These are phyloP conservation scores for Dioscorea zingiberensis DNA, from an alignment of 106 monocot species.

Conservation along the genomic window DNA sequence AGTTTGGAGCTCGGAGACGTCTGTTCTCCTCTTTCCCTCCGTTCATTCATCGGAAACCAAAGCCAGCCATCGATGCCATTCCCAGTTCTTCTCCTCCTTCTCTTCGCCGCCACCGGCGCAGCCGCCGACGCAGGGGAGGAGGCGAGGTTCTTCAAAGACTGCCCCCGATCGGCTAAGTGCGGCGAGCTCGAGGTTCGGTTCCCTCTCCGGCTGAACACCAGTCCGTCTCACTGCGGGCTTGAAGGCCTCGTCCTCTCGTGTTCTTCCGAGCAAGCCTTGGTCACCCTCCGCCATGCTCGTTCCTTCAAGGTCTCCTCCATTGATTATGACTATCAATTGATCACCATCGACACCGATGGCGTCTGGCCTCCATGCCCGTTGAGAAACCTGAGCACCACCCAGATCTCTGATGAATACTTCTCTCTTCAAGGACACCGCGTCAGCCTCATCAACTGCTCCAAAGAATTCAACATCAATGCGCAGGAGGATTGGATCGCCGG, in stretches of 20 bases:
- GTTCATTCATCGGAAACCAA: no score
- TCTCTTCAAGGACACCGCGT: not conserved
- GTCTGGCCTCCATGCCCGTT: not conserved
- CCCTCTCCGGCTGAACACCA: constrained; percentile 2
- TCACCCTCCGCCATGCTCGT: not conserved
- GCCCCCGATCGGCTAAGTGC: not conserved
- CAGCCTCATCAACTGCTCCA: constrained; percentile 2
- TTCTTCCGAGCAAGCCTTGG: not conserved
- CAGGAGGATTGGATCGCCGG: not conserved
- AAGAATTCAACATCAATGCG: not conserved
- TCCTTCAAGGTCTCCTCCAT: not conserved
- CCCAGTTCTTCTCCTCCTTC: not conserved
- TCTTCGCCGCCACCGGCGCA: not conserved
- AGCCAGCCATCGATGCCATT: no score
- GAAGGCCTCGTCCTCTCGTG: not conserved
- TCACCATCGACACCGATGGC: not conserved
- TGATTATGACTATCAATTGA: not conserved
- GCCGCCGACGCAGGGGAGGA: not conserved
- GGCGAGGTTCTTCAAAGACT: not conserved
- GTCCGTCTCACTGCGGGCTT: not conserved
- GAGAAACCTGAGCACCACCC: not conserved
- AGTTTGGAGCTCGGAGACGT: no score
- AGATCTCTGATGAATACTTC: not conserved
- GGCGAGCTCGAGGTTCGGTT: constrained; percentile 1
- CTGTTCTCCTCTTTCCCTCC: no score